Evolutionary conservation across 768 basidiomycete species (phyloP), one percentile per base, ranked within the genome.

Genomic region (Trametes cubensis): DNA sequence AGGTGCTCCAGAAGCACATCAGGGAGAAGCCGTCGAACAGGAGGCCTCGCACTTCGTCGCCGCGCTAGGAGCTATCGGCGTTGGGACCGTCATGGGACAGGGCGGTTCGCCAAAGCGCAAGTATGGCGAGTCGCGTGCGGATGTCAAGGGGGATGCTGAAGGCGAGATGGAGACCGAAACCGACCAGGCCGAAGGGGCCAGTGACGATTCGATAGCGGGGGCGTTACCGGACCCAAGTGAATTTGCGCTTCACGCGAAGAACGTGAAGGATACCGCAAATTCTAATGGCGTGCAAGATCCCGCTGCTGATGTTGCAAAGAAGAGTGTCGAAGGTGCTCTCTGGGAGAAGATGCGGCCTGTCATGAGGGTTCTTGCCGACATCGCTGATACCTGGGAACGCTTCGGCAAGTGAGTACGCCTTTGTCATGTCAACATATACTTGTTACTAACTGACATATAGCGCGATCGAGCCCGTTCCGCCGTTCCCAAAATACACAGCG

Each of bases 341-440:
- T 76, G 75, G 75, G 67, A 68, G 46, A 74, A 74, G 64, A 72
- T 72, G 47, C 53, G 73, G 20, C 77, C 77, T 17, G 62, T 71
- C 18, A 76, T 78, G 77, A 60, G 71, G 28, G 70, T 71, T 2
- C 57, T 78, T 1, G 73, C 71, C 1, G 77, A 77, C 41, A 40
- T 75, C 6, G 68, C 72, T 3, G 79, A 80, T 50, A 75, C 73
- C n/a, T 80, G 77, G 75, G 79, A 80, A 62, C 64, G 77, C 14
- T 66, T 77, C 25, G 77, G 70, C 34, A 79, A 72, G 71, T 71
- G 45, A 15, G 69, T 65, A 8, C 30, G 13, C 18, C 4, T 13
- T 18, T 18, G 4, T 28, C 6, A 8, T 8, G n/a, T 39, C 1
- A 20, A 18, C 1, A 11, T n/a, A 8, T 15, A 18, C 3, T 30